A percentile compares a stretch with the other conserved stretches of the same genome.
phyloP scores from a whole-genome alignment of 495 filamentous ascomycete species.

The Apodospora peruviana region DNA sequence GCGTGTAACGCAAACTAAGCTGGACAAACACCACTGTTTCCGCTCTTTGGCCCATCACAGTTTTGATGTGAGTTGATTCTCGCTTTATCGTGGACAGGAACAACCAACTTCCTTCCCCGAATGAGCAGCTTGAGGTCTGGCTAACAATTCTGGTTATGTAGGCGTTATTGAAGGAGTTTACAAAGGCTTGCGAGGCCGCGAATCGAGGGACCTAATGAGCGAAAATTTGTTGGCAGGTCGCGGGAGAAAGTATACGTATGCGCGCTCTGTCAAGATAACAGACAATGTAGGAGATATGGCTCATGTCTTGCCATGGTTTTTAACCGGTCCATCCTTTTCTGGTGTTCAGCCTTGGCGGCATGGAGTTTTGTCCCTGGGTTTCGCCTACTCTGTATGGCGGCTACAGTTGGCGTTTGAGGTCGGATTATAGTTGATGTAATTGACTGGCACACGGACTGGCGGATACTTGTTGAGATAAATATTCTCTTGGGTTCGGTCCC shows the following conservation, averaged over 20 bases:
- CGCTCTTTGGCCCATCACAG: constrained; percentile 44
- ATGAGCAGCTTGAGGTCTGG: background rate
- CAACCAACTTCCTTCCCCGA: background rate
- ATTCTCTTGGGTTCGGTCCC: no score
- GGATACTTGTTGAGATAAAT: no score
- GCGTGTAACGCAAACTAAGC: constrained; percentile 34
- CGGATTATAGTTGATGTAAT: no score
- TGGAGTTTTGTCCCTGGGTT: no score
- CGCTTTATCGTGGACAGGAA: no score
- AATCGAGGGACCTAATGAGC: background rate
- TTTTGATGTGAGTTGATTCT: constrained; percentile 35
- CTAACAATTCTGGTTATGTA: constrained; percentile 1
- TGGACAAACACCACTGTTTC: constrained; percentile 38
- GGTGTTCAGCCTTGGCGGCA: no score
- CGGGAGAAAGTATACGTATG: background rate
- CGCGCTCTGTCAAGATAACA: background rate
- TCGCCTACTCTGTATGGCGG: no score
- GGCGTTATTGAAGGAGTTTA: constrained; percentile 25
- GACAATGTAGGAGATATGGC: background rate
- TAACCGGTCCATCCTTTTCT: no score
- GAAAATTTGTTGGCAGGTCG: background rate
- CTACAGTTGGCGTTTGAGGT: no score
- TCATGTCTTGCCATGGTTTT: background rate
- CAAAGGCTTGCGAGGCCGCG: constrained; percentile 15
- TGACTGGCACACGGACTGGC: no score